Base-by-base conservation (phyloP, 768 basidiomycete genomes). In the Russula lepida region DNA sequence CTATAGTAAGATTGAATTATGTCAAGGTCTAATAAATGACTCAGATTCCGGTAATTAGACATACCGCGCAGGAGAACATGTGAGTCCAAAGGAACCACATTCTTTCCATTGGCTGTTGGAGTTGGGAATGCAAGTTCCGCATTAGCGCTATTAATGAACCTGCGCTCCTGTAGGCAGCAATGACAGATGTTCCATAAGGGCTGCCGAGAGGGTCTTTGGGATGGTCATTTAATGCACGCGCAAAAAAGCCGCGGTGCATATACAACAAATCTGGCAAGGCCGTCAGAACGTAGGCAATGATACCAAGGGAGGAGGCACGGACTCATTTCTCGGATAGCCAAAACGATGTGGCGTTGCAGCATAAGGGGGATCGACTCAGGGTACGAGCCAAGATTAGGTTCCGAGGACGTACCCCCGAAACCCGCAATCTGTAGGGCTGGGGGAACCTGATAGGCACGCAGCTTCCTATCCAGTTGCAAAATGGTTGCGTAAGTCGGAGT, bases 61-160 rank as follows among this genome's bases (percentile, higher is more conserved):
- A 62, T 71, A 86, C 86, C 28, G 84, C 77, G 69, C 85, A 86
- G 3, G 84, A 87, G 69, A 86, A 87, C 15, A 85, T 84, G 69
- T 88, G 85, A 2, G 84, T 85, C 66, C 85, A 84, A 50, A 84
- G 70, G 71, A 88, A 87, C 83, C 84, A 86, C 80, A 84, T 81
- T 37, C 86, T 76, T 68, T 85, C 84, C 19, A 83, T 82, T 49
- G 86, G 72, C n/a, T 72, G 76, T n/a, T 83, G 83, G 56, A 85
- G 79, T 65, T 84, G 84, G 57, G 83, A 83, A 67, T 81, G 83
- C 53, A 85, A 70, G 66, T 82, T 85, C 60, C 81, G 78, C 54
- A 85, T 78, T 61, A 86, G 71, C 11, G 83, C 85, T 23, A 87
- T 81, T 65, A 84, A 85, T 6, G 84, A 79, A 54, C 83, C 84